Base-by-base conservation (phyloP, 1,284 basidiomycete genomes). In the Apiotrichum akiyoshidainum region DNA sequence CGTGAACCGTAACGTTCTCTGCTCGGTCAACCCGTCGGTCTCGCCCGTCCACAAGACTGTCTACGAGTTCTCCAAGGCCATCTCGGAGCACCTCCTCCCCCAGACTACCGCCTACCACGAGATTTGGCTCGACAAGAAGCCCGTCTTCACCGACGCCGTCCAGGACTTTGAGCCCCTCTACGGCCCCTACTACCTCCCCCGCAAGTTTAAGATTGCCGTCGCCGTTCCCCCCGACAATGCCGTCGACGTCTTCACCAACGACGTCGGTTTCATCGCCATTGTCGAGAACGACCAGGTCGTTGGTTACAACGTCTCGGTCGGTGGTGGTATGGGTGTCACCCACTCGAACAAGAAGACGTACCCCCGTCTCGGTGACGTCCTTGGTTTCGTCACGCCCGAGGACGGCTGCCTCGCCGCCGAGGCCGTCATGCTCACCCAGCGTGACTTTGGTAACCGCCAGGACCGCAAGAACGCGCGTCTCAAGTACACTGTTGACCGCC, bases 291-390 rank as follows among this genome's bases (percentile, higher is more conserved):
- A 88, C 51, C 81, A 87, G 61, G 80, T 95, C 35, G 81, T 85
- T 58, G 93, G 93, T 45, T 96, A 95, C 83, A 94, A 96, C 70
- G 91, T 96, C 61, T 81, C 87, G 39, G 82, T 89, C 47, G 92
- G 95, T 68, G 95, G 95, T 72, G 96, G 95, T 59, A 99, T 99
- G 95, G 95, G 95, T 79, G 95, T 99, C 48, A 98, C 95, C 0
- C 94, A 99, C 75, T 92, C 90, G 54, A 96, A 92, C 84, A 99
- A 98, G 83, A 94, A 95, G 82, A 99, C 95, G 0, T 99, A 99
- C 78, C 96, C 96, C 47, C 87, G 96, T 62, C 79, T 89, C 45
- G 93, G 86, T 51, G 87, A 87, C 69, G 81, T 97, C 33, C 85
- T 99, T 65, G 96, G 95, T 55, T 99, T 97, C 82, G 92, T 92